Base-by-base conservation (phyloP, 1,284 basidiomycete species). In the Dichomitus squalens region DNA sequence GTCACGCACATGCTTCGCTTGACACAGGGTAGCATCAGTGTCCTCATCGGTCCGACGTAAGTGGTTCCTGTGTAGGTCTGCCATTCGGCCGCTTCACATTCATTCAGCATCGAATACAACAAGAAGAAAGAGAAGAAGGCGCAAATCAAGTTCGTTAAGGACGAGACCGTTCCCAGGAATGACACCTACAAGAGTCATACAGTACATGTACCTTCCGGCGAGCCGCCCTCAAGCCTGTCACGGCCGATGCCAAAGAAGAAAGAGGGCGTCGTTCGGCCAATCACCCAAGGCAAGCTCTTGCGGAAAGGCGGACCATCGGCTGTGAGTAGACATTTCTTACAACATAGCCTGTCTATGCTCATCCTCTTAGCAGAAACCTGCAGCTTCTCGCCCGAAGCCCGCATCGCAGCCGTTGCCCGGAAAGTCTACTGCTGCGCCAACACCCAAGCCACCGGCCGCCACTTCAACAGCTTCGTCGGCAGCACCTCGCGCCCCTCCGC, bases 41-140 rank as follows among this genome's bases (percentile, higher is more conserved):
- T 99, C 34, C 74, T 85, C 44, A 86, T 96, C 64, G 85, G 83
- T 0, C 88, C 93, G 21, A 83, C 80, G 92, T 96, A 70, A 67
- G 92, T 77, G 8, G 34, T 25, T 20, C 29, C 14, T 5, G 38
- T 58, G 23, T 14, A 47, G 12, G 35, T 21, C 49, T 21, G 4
- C 7, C 34, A 7, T 31, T 34, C 48, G 20, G 38, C 52, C 50
- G 57, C 51, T 23, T 52, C 49, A 55, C 50, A 9, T 5, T 60
- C 18, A 53, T 35, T 11, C 52, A 96, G 93, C 2, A 77, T 97
- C 59, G 85, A 92, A 49, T 99, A 97, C 72, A 81, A 83, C 39
- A 99, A 99, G 83, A 99, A 98, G 84, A 98, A 95, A 76, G 96
- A 96, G 66, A 99, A 99, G 80, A 88, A 88, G 70, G 87, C 91